A percentile compares a stretch with the other conserved stretches of the same genome.
Conservation (phyloP, 1,139 yeast species). For the Geotrichum klebahnii region DNA sequence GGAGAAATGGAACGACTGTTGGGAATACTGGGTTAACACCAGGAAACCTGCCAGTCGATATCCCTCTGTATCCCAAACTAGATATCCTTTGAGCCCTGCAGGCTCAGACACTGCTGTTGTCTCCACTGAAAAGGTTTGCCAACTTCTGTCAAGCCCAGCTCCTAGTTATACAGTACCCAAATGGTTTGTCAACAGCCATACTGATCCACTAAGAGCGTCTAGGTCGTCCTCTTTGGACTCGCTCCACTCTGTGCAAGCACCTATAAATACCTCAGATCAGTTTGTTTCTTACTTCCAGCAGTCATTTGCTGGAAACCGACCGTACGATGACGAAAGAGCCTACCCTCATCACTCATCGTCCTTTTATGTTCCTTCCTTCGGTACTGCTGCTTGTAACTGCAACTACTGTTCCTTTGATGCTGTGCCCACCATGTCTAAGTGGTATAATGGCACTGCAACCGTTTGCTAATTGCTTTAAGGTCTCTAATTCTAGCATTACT, state of each 20-base stretch:
- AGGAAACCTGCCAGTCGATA: neutral
- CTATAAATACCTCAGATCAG: slow-evolving; percentile 9
- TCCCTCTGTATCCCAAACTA: too few species aligned
- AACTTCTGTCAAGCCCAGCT: slow-evolving; percentile 19
- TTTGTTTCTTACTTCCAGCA: slow-evolving; percentile 23
- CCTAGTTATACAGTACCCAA: slow-evolving; percentile 21
- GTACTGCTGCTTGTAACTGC: slow-evolving; percentile 20
- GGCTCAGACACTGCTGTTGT: too few species aligned
- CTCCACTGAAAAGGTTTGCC: slow-evolving; percentile 17
- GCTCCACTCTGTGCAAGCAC: neutral
- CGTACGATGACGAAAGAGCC: neutral
- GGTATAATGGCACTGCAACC: slow-evolving; percentile 20
- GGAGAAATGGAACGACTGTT: slow-evolving; percentile 41
- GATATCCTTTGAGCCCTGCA: too few species aligned
- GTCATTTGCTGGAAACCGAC: slow-evolving; percentile 18
- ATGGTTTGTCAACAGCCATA: slow-evolving; percentile 19
- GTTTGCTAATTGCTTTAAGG: slow-evolving; percentile 13
- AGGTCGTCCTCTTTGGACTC: slow-evolving; percentile 16
- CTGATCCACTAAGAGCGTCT: neutral
- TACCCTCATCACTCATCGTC: slow-evolving; percentile 9
- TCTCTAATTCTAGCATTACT: neutral
- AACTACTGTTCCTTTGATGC: slow-evolving; percentile 20
- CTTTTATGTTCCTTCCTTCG: slow-evolving; percentile 18
- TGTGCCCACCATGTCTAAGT: slow-evolving; percentile 16
- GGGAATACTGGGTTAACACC: slow-evolving; percentile 30